Evolutionary conservation across 805 yeast genomes (phyloP).

Genomic region (Starmerella geochares): DNA sequence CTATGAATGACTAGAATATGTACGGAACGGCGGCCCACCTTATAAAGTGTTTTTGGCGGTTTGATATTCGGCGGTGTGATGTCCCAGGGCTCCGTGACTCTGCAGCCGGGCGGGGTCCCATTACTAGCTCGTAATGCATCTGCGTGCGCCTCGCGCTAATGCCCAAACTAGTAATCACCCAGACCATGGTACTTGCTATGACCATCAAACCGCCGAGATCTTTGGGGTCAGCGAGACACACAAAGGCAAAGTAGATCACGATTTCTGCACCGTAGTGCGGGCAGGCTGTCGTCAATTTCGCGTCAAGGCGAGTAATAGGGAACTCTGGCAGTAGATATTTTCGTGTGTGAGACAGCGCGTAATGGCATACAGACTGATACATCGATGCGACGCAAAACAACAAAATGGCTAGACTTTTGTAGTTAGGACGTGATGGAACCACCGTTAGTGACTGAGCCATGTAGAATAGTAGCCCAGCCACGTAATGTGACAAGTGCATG

Average conservation of each 20-base stretch:
- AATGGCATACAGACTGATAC: slow-evolving; percentile 44
- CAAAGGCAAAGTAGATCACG: slow-evolving; percentile 36
- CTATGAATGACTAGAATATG: neutral
- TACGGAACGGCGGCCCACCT: slow-evolving; percentile 11
- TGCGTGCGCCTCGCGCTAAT: slow-evolving; percentile 43
- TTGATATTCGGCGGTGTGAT: neutral
- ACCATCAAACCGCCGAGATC: slow-evolving; percentile 12
- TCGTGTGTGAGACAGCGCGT: slow-evolving; percentile 38
- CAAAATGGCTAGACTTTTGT: slow-evolving; percentile 4
- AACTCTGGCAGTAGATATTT: slow-evolving; percentile 46
- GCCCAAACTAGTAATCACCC: slow-evolving; percentile 38
- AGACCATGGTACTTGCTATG: slow-evolving; percentile 22
- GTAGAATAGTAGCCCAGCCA: slow-evolving; percentile 49
- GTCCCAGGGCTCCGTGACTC: neutral
- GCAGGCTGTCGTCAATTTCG: slow-evolving; percentile 34
- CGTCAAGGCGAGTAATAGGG: slow-evolving; percentile 33
- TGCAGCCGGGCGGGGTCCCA: neutral
- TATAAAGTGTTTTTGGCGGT: neutral
- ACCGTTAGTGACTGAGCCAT: slow-evolving; percentile 14
- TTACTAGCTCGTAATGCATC: slow-evolving; percentile 33
- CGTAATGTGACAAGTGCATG: slow-evolving; percentile 50
- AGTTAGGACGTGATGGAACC: neutral
- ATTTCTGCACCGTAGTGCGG: slow-evolving; percentile 60
- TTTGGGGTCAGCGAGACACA: slow-evolving; percentile 17
- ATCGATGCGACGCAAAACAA: slow-evolving; percentile 33